phyloP scores from a whole-genome alignment of 163 green algal species.

The Chlorella variabilis region DNA sequence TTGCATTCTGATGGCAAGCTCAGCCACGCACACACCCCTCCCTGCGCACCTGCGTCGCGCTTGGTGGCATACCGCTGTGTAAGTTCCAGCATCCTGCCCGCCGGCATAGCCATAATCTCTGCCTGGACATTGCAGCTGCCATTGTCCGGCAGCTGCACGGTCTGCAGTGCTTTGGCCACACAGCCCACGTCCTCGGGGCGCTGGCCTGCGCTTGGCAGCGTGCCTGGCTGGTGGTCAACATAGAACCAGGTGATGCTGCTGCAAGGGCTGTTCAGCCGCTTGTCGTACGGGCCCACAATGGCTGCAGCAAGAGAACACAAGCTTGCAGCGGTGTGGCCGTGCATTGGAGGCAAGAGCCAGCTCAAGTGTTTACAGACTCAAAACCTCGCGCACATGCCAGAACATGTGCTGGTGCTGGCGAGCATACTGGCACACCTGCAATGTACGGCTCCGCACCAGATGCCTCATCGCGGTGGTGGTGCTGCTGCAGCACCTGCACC shows the following conservation, averaged over 20 bases:
- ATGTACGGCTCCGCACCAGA: background rate
- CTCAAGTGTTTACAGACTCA: background rate
- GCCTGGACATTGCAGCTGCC: background rate
- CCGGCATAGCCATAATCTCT: constrained; percentile 3
- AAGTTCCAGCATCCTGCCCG: constrained; percentile 39
- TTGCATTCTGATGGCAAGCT: background rate
- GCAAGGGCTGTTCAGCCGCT: background rate
- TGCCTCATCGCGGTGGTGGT: constrained; percentile 28
- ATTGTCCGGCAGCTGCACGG: constrained; percentile 5
- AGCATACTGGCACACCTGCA: background rate
- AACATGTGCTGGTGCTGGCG: background rate
- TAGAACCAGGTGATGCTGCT: constrained; percentile 58
- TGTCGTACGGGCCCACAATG: constrained; percentile 76
- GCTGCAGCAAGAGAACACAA: constrained; percentile 50
- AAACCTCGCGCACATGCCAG: background rate
- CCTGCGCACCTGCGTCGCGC: background rate
- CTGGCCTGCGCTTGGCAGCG: constrained; percentile 34
- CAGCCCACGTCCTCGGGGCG: constrained; percentile 48
- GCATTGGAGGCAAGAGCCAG: background rate
- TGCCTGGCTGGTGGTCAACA: constrained; percentile 50
- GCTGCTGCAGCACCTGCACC: constrained; percentile 48
- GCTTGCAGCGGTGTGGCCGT: no score
- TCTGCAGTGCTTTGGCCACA: constrained; percentile 48
- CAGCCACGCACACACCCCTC: background rate
- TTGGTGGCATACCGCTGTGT: constrained; percentile 42